Base-by-base conservation (phyloP, 208 protist species). In the Eutreptiella sp. region DNA sequence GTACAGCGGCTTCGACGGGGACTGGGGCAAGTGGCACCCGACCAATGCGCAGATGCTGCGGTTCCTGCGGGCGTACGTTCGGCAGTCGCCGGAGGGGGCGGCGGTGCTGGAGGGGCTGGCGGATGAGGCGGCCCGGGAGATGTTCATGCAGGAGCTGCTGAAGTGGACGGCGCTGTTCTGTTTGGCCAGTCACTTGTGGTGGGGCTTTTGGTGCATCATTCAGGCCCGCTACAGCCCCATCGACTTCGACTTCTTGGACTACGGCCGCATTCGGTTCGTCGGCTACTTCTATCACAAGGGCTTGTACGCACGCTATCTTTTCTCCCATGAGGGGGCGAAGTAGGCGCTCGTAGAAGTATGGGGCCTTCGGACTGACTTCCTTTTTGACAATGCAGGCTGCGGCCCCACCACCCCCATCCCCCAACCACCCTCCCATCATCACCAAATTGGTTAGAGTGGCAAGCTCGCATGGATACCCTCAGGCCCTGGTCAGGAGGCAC, bases 171-270 rank as follows among this genome's bases (percentile, higher is more conserved):
- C 88, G 65, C 29, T 87, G 34, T 77, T 90, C 5, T 83, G 84
- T 0, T 59, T 89, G n/a, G 73, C 70, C 9, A 89, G 84, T 19
- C 72, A 93, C 69, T 41, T 89, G 1, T 77, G 62, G 33, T 93
- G 87, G 85, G 67, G 73, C 24, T 67, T 88, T 14, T 93, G 87
- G 85, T 76, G 83, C 0, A 53, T 93, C 43, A 57, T 93, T 31
- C 87, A 93, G 72, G 85, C 86, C 64, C 79, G 81, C 3, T 76
- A 89, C 3, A 90, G 84, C n/a, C 52, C 47, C 5, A 53, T 90
- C 11, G 83, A 93, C 32, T 79, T 93, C 3, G 81, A 93, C 62
- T 93, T 89, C 38, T 59, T 89, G 1, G 63, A 79, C 24, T 93
- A 90, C 69, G 74, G 73, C 1, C 72, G 78, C 31, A 31, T 65